Base-by-base conservation (phyloP, 2,329 filamentous ascomycete species). In the Stachybotrys echinatus region DNA sequence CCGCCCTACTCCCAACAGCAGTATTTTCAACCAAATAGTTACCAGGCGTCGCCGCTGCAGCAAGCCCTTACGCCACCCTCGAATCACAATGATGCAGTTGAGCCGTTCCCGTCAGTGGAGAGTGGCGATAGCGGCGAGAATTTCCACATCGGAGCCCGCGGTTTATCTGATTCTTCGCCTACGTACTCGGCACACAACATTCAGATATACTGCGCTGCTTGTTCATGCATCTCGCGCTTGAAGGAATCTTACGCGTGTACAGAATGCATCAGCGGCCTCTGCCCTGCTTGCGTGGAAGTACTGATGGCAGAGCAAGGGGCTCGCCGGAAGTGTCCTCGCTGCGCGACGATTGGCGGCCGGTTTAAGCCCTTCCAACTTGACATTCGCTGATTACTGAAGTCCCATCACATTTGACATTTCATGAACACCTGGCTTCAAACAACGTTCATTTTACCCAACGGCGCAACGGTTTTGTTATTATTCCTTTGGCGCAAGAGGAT, bases 201-300 rank as follows among this genome's bases (percentile, higher is more conserved):
- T 3, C 89, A 95, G 65, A 95, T 97, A 40, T 96, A 95, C 65
- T 97, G 92, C 66, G 89, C 92, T 19, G 88, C 87, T 45, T 97
- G 92, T 64, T 84, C 89, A 55, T 83, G 86, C 37, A 76, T 91
- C 18, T 92, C 87, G 47, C 74, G 85, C 12, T 74, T 97, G 22
- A 86, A 84, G 61, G 88, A 92, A 61, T 94, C 89, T 31, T 96
- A 91, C 63, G 92, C 92, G 20, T 97, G 92, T 67, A 96, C 92
- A 1, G 92, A 96, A 68, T 97, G 94, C 67, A 95, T 97, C 55
- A 95, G 90, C 65, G 92, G 92, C 17, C 80, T 97, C 46, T 97
- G 94, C 68, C 83, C 86, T 55, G 84, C 90, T 52, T 97, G 92
- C 61, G 90, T 96, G 51, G 87, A 91, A 61, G 83, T 89, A 31